Percentiles rank a stretch among this genome's conserved stretches.
These are phyloP conservation scores for Neofusicoccum laricinum DNA, from an alignment of 2,329 filamentous ascomycete species.

Conservation along the genomic window DNA sequence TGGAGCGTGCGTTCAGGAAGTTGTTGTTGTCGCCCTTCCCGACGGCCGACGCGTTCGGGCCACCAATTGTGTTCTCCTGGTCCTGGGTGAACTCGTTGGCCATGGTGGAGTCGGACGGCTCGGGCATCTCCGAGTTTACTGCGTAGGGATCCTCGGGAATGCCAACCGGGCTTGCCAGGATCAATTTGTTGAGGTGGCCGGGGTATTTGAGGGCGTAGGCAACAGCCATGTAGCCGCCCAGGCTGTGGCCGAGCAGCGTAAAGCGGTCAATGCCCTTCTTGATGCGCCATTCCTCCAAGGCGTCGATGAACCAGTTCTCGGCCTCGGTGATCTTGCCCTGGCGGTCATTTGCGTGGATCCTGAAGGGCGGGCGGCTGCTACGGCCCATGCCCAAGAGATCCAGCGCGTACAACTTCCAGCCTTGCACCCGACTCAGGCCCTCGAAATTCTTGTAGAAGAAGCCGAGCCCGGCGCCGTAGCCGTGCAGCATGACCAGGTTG, in stretches of 20 bases:
- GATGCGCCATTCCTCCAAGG: slow-evolving; percentile 91
- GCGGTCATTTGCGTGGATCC: slow-evolving; percentile 76
- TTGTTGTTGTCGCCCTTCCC: slow-evolving; percentile 50
- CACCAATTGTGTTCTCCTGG: slow-evolving; percentile 52
- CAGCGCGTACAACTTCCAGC: slow-evolving; percentile 90
- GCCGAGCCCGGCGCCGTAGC: slow-evolving; percentile 91
- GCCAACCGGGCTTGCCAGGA: slow-evolving; percentile 89
- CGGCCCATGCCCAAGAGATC: slow-evolving; percentile 95
- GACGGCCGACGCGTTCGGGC: slow-evolving; percentile 58
- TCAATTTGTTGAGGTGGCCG: slow-evolving; percentile 89
- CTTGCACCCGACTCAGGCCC: slow-evolving; percentile 69
- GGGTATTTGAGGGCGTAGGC: slow-evolving; percentile 97
- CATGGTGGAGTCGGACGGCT: slow-evolving; percentile 68
- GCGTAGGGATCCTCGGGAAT: slow-evolving; percentile 94
- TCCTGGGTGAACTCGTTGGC: slow-evolving; percentile 78
- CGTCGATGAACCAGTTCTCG: slow-evolving; percentile 94
- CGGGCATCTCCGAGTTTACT: slow-evolving; percentile 74
- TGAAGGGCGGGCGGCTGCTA: slow-evolving; percentile 79
- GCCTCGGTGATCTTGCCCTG: slow-evolving; percentile 81
- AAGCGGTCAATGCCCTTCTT: slow-evolving; percentile 88
- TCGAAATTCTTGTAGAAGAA: slow-evolving; percentile 99
- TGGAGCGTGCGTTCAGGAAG: slow-evolving; percentile 46
- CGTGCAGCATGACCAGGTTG: slow-evolving; percentile 92
- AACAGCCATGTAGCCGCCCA: slow-evolving; percentile 92
- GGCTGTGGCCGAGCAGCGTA: slow-evolving; percentile 86